A percentile compares a stretch with the other conserved stretches of the same genome.
These are phyloP conservation scores for Colletotrichum simmondsii DNA, from an alignment of 2,329 filamentous ascomycete species.

Conservation along the genomic window DNA sequence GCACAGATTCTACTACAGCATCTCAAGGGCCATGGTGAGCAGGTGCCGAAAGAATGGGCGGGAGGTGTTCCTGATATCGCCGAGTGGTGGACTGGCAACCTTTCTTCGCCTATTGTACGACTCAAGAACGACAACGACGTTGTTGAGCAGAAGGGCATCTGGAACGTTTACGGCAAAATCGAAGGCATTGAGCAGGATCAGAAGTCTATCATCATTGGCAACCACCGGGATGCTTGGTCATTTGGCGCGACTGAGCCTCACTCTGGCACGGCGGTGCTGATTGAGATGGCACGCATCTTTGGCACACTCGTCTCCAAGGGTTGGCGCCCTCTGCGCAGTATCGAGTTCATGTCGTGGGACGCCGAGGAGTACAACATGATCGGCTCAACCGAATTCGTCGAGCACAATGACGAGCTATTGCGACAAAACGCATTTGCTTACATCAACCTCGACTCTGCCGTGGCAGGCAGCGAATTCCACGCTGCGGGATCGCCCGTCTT, in stretches of 20 bases:
- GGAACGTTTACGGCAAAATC: constrained; percentile 90
- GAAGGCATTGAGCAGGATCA: constrained; percentile 83
- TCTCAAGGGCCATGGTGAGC: constrained; percentile 79
- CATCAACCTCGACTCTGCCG: constrained; percentile 88
- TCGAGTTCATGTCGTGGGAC: constrained; percentile 98
- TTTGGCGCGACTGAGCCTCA: constrained; percentile 89
- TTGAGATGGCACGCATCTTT: constrained; percentile 88
- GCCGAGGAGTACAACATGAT: constrained; percentile 92
- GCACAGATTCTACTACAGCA: constrained; percentile 82
- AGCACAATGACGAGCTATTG: constrained; percentile 80
- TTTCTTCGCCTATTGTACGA: constrained; percentile 78
- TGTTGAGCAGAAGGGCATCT: constrained; percentile 83
- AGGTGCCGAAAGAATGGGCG: constrained; percentile 76
- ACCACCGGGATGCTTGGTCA: constrained; percentile 92
- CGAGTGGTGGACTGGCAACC: constrained; percentile 82
- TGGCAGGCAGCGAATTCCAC: constrained; percentile 79
- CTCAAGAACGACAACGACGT: constrained; percentile 91
- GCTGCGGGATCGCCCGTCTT: constrained; percentile 87
- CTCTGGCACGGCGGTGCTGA: constrained; percentile 88
- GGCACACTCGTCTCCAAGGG: constrained; percentile 80
- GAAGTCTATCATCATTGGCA: constrained; percentile 90
- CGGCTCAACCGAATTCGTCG: constrained; percentile 94
- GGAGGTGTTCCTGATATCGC: constrained; percentile 80
- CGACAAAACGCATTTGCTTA: constrained; percentile 85
- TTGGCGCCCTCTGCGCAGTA: constrained; percentile 93